A percentile compares a stretch with the other conserved stretches of the same genome.
phyloP scores from a whole-genome alignment of 495 filamentous ascomycete species.

The Parachaetomium inaequale region DNA sequence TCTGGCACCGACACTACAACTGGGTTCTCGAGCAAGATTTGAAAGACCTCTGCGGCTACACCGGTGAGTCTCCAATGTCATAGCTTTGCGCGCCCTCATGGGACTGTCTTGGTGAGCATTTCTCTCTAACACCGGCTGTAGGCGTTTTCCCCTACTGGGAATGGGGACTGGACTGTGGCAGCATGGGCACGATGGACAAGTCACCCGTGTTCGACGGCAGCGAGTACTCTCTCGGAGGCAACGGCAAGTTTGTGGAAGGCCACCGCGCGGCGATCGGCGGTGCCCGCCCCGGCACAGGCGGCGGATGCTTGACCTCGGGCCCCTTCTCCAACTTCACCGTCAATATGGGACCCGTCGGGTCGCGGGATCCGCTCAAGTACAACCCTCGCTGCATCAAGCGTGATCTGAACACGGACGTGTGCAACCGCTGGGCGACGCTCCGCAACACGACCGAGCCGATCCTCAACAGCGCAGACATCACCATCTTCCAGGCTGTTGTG shows the following conservation, averaged over 20 bases:
- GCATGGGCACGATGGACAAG: slow-evolving; percentile 31
- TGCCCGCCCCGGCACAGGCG: slow-evolving; percentile 35
- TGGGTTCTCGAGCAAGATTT: slow-evolving; percentile 42
- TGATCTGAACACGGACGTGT: slow-evolving; percentile 38
- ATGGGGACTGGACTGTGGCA: slow-evolving; percentile 41
- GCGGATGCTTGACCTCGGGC: slow-evolving; percentile 38
- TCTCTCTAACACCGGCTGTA: neutral
- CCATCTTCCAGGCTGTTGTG: slow-evolving; percentile 38
- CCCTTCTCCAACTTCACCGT: slow-evolving; percentile 41
- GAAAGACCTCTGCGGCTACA: slow-evolving; percentile 37
- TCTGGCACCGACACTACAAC: slow-evolving; percentile 43
- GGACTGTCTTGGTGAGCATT: slow-evolving; percentile 33
- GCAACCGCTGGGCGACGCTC: slow-evolving; percentile 32
- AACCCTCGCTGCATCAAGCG: slow-evolving; percentile 46
- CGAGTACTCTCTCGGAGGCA: slow-evolving; percentile 53
- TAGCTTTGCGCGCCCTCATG: too few relatives aligned
- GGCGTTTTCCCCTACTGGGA: slow-evolving; percentile 40
- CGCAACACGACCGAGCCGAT: slow-evolving; percentile 38
- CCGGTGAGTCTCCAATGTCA: neutral
- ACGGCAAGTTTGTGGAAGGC: slow-evolving; percentile 36
- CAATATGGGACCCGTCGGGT: slow-evolving; percentile 37
- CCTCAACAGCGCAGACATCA: slow-evolving; percentile 29
- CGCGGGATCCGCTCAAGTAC: slow-evolving; percentile 29
- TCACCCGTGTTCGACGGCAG: slow-evolving; percentile 43
- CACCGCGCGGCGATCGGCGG: slow-evolving; percentile 20